Percentiles rank a stretch among this genome's conserved stretches.
phyloP scores from a whole-genome alignment of 768 basidiomycete species.

The Auricularia heimuer region DNA sequence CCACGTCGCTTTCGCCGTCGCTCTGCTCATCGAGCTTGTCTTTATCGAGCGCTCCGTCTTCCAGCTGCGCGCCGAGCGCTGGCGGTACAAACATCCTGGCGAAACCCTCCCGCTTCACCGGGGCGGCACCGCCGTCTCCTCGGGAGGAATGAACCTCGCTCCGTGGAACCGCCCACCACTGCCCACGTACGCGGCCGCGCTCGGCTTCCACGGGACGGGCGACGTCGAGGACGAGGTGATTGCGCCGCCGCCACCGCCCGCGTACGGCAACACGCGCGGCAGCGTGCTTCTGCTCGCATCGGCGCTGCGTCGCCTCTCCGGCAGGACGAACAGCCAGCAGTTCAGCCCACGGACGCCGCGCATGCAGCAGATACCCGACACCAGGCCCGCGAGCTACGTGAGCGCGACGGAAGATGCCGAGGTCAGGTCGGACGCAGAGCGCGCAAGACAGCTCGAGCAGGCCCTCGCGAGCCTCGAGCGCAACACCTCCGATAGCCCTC shows the following conservation, averaged over 20 bases:
- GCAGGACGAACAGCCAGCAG: constrained; percentile 10
- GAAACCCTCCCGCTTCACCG: constrained; percentile 24
- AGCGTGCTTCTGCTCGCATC: constrained; percentile 52
- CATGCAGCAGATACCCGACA: constrained; percentile 15
- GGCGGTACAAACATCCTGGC: constrained; percentile 49
- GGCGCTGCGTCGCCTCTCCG: constrained; percentile 33
- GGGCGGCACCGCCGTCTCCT: constrained; percentile 12
- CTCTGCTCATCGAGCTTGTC: constrained; percentile 41
- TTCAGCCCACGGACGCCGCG: constrained; percentile 8
- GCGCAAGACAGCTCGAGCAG: constrained; percentile 45
- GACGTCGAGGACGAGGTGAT: constrained; percentile 67
- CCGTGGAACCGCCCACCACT: constrained; percentile 66
- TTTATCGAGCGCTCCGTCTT: constrained; percentile 57
- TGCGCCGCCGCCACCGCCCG: constrained; percentile 55
- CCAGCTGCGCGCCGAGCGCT: constrained; percentile 59
- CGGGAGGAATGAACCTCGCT: constrained; percentile 33
- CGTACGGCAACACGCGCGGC: constrained; percentile 67
- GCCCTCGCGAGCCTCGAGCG: constrained; percentile 36
- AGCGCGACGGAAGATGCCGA: constrained; percentile 51
- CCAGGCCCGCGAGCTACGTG: constrained; percentile 43
- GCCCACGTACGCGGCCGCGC: constrained; percentile 59
- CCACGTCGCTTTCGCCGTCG: constrained; percentile 52
- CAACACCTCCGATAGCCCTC: neutral
- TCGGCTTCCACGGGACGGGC: constrained; percentile 64
- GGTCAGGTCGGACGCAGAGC: constrained; percentile 40